phyloP scores from a whole-genome alignment of 495 filamentous ascomycete genomes.

The Xylaria bambusicola region DNA sequence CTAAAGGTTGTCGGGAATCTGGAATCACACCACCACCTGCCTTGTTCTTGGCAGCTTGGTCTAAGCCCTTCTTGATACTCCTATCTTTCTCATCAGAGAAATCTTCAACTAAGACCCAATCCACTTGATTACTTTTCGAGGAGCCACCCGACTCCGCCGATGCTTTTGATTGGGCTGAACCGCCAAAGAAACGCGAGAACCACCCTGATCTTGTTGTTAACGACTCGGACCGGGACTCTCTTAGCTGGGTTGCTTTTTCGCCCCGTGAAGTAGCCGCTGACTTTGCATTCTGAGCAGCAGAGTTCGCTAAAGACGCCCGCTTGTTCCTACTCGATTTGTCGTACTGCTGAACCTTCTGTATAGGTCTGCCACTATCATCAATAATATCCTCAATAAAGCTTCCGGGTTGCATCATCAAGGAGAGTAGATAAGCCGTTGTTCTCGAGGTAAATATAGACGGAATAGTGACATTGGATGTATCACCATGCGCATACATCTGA shows the following conservation, averaged over 20 bases:
- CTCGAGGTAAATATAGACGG: slow-evolving; percentile 92
- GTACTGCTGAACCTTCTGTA: slow-evolving; percentile 50
- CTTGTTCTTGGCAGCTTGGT: slow-evolving; percentile 35
- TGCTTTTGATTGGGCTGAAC: slow-evolving; percentile 41
- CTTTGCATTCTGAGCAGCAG: slow-evolving; percentile 25
- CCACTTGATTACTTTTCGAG: slow-evolving; percentile 79
- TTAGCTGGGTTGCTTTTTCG: slow-evolving; percentile 18
- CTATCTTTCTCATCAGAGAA: slow-evolving; percentile 60
- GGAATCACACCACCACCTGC: slow-evolving; percentile 25
- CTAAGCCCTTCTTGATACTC: slow-evolving; percentile 37
- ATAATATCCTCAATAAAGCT: slow-evolving; percentile 56
- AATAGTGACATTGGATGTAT: slow-evolving; percentile 92
- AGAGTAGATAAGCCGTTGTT: slow-evolving; percentile 91
- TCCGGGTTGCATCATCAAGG: slow-evolving; percentile 78
- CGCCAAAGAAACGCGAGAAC: slow-evolving; percentile 58
- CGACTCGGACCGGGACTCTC: slow-evolving; percentile 13
- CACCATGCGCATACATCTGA: slow-evolving; percentile 94
- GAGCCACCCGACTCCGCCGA: slow-evolving; percentile 53
- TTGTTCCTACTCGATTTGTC: slow-evolving; percentile 45
- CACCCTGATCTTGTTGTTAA: slow-evolving; percentile 36
- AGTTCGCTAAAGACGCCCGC: slow-evolving; percentile 34
- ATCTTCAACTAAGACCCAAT: slow-evolving; percentile 73
- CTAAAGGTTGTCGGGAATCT: slow-evolving; percentile 31
- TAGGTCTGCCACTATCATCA: slow-evolving; percentile 54
- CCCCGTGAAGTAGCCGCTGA: slow-evolving; percentile 22